Conservation (phyloP, 352 stramenopile genomes). For the Phytophthora colocasiae region DNA sequence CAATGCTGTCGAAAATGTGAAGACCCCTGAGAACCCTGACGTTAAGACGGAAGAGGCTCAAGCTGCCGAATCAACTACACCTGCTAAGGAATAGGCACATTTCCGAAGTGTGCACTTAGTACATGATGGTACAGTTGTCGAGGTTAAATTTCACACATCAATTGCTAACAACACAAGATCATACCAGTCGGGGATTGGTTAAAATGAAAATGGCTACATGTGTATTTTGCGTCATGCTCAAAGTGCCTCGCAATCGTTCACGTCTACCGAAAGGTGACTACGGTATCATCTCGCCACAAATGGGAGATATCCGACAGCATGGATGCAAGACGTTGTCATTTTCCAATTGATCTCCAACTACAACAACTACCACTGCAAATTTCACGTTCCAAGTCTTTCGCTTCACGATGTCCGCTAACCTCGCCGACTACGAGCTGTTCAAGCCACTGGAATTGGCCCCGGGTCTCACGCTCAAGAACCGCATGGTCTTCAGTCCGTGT, state of each 20-base stretch:
- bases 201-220: constrained; percentile 13
- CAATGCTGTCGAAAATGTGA: not conserved
- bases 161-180: no score
- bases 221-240: constrained; percentile 12
- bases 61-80: not conserved
- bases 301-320: not conserved
- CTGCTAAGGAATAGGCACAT: not conserved
- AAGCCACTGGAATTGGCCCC: constrained; percentile 40
- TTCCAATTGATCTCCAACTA: constrained; percentile 13
- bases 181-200: not conserved
- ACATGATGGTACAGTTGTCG: no score
- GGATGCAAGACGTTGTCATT: constrained; percentile 16
- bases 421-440: constrained; percentile 52
- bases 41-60: constrained; percentile 10
- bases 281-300: constrained; percentile 10
- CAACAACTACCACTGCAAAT: constrained; percentile 13
- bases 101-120: not conserved
- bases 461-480: constrained; percentile 46
- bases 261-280: constrained; percentile 26
- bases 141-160: no score
- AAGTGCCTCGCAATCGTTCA: constrained; percentile 18
- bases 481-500: constrained; percentile 54
- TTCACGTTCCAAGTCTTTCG: not conserved
- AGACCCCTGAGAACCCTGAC: not conserved
- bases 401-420: constrained; percentile 25